Evolutionary conservation across 2,329 filamentous ascomycete genomes (phyloP), one percentile per base, ranked within the genome.

Genomic region (Pseudopyricularia javanii): DNA sequence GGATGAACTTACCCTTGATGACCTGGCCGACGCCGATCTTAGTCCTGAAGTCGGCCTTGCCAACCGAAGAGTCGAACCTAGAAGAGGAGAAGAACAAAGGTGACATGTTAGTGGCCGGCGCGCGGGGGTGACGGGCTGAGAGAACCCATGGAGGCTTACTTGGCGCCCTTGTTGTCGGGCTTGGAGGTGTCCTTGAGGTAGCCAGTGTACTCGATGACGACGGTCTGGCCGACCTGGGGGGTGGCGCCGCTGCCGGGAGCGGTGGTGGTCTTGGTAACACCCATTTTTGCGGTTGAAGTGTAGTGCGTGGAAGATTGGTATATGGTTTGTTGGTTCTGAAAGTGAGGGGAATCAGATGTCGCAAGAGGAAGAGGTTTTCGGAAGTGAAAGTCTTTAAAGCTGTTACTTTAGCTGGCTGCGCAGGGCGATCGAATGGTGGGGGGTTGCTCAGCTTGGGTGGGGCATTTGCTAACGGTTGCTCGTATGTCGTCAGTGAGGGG

Each of bases 131-230:
- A 33, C 34, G 12, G 14, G 57, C 55, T 15, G 50, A 54, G 17
- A 28, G 14, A 15, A 7, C 34, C 49, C 84, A 63, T n/a, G 74
- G 95, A 90, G 89, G 65, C 26, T 68, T 52, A 52, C 50, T 52
- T 26, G 9, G 3, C 70, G 62, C 91, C 91, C 77, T 86, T 81
- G 63, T 79, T 74, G 54, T 80, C 74, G 17, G 77, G 69, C 66
- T 80, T 70, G 58, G 64, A 70, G 22, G 73, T 63, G 63, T 94
- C 84, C 70, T 85, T 86, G 58, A 97, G 77, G 71, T 75, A 95
- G 62, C 93, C 93, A 43, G 86, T 93, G 78, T 97, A 97, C 71
- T 93, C 82, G 65, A 97, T 95, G 64, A 79, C 80, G 63, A 97
- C 88, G 26, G 71, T 80, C 67, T 96, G 82, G 59, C 88, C 86